phyloP scores from a whole-genome alignment of 2,329 filamentous ascomycete species.

The Cordyceps cicadae region DNA sequence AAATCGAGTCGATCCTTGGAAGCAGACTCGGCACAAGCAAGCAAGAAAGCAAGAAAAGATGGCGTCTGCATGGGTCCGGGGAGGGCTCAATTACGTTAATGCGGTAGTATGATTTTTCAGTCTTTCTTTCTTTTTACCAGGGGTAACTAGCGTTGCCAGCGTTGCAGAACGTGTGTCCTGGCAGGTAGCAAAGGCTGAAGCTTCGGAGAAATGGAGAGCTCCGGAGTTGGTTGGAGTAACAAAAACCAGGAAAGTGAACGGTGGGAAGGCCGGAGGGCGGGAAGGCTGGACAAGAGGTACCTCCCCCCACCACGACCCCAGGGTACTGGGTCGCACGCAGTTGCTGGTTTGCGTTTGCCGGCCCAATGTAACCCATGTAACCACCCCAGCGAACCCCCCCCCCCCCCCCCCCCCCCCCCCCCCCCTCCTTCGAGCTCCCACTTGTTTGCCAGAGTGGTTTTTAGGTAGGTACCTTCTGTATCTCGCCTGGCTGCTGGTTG shows the following conservation, averaged over 20 bases:
- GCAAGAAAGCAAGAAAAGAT: neutral
- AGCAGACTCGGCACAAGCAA: neutral
- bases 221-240: neutral
- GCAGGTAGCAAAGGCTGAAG: neutral
- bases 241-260: neutral
- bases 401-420: too few relatives aligned
- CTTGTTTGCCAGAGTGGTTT: neutral
- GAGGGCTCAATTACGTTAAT: neutral
- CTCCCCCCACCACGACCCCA: slow-evolving; percentile 5
- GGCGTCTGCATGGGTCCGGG: neutral
- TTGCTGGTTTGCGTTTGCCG: neutral
- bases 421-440: neutral
- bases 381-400: neutral
- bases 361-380: slow-evolving; percentile 2
- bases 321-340: neutral
- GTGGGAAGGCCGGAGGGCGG: neutral
- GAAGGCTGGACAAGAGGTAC: neutral
- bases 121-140: neutral
- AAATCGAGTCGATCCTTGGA: neutral
- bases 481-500: neutral
- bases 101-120: neutral
- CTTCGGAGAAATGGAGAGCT: slow-evolving; percentile 7
- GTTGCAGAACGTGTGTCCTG: neutral
- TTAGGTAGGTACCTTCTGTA: neutral
- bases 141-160: neutral